Base-by-base conservation (phyloP, 2,329 filamentous ascomycete genomes). In the Venturia oleaginea region DNA sequence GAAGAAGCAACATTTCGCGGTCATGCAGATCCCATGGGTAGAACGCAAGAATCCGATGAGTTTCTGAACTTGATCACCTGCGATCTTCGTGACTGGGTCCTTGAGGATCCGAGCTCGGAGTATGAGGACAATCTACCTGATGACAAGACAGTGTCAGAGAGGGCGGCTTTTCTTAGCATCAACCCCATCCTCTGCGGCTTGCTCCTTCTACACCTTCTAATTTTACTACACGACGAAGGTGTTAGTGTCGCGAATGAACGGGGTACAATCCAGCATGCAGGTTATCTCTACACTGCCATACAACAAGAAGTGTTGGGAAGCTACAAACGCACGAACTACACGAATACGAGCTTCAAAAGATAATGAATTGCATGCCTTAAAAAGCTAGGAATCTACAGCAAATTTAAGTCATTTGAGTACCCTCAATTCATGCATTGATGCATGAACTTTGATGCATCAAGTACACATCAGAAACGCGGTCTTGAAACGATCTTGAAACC, bases 281-380 rank as follows among this genome's bases (percentile, higher is more conserved):
- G 32, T 19, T 30, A 43, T n/a, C 37, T 61, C 32, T 61, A 61
- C 40, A 61, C n/a, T 24, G 59, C 59, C 13, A 61, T 61, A 17
- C 59, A 61, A 46, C 38, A 43, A 40, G 59, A 61, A 22, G 34
- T n/a, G n/a, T n/a, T n/a, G n/a, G n/a, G n/a, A n/a, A n/a, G n/a
- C n/a, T n/a, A n/a, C n/a, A n/a, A n/a, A n/a, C n/a, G n/a, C n/a
- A n/a, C n/a, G n/a, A n/a, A n/a, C n/a, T n/a, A n/a, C n/a, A n/a
- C n/a, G n/a, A n/a, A n/a, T n/a, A n/a, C n/a, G n/a, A n/a, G n/a
- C n/a, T n/a, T n/a, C n/a, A n/a, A n/a, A n/a, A n/a, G n/a, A n/a
- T n/a, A n/a, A n/a, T n/a, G n/a, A n/a, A n/a, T n/a, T n/a, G n/a
- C n/a, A n/a, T n/a, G n/a, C n/a, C n/a, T n/a, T n/a, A n/a, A n/a